These are phyloP conservation scores for Diddensiella caesifluorescens DNA, from an alignment of 805 yeast genomes.

Conservation along the genomic window DNA sequence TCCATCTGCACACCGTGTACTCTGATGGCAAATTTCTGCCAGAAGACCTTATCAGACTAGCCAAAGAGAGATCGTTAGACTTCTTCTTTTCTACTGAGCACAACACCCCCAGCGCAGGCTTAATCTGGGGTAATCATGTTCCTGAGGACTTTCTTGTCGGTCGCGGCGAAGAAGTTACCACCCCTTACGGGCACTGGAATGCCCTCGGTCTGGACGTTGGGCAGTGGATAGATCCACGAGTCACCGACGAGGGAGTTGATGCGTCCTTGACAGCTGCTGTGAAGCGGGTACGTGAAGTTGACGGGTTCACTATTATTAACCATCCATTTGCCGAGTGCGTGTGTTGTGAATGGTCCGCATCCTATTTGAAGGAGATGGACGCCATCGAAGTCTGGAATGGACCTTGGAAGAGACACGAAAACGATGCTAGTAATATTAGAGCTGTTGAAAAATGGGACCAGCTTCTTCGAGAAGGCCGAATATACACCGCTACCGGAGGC, in stretches of 20 bases:
- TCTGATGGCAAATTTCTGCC: conserved; percentile 11
- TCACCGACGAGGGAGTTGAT: conserved; percentile 2
- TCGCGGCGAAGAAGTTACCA: conserved; percentile 17
- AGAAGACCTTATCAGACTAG: conserved; percentile 6
- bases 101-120: conserved; percentile 15
- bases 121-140: conserved; percentile 13
- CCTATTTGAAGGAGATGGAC: conserved; percentile 7
- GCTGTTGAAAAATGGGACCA: conserved; percentile 13
- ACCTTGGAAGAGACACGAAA: conserved; percentile 13
- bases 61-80: conserved; percentile 8
- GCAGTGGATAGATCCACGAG: conserved; percentile 14
- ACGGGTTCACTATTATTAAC: conserved; percentile 12
- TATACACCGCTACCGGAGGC: conserved; percentile 11
- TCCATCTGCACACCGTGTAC: conserved; percentile 12
- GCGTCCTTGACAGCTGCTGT: conserved; percentile 5
- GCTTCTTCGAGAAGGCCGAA: conserved; percentile 6
- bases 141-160: conserved; percentile 11
- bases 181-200: conserved; percentile 16
- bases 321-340: conserved; percentile 14
- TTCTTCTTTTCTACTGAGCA: conserved; percentile 17
- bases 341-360: conserved; percentile 12
- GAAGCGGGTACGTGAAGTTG: conserved; percentile 6
- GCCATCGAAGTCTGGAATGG: conserved; percentile 19
- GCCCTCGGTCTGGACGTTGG: conserved; percentile 11
- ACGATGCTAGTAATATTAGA: conserved; percentile 8